Evolutionary conservation across 1,284 basidiomycete genomes (phyloP).

Genomic region (Irpex lacteus): DNA sequence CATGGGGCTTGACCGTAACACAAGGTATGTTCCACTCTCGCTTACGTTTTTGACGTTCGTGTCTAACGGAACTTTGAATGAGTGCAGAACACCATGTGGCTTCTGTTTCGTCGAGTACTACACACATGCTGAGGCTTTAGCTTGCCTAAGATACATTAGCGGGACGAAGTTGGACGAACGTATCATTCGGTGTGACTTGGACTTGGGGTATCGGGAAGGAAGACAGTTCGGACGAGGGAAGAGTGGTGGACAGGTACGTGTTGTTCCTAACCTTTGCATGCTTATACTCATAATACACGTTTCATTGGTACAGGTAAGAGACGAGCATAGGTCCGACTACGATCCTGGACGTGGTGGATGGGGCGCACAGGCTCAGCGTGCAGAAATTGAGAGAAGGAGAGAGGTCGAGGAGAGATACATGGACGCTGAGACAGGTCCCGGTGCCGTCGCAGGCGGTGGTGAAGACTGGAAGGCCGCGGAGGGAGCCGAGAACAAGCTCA

Average conservation of each 20-base stretch:
- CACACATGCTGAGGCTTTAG: constrained; percentile 91
- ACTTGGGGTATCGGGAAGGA: constrained; percentile 97
- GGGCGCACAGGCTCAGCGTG: constrained; percentile 85
- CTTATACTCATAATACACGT: not conserved
- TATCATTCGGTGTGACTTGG: constrained; percentile 96
- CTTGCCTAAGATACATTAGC: constrained; percentile 90
- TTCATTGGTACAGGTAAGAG: constrained; percentile 54
- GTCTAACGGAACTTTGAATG: not conserved
- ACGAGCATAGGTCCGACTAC: constrained; percentile 97
- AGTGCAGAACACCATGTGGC: constrained; percentile 88
- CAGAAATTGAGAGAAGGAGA: constrained; percentile 76
- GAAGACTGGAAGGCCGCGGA: constrained; percentile 77
- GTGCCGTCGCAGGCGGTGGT: constrained; percentile 81
- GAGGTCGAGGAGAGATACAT: constrained; percentile 90
- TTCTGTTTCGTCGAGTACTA: constrained; percentile 99
- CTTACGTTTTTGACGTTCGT: not conserved
- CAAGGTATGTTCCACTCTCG: constrained; percentile 54
- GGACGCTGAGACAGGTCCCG: constrained; percentile 77
- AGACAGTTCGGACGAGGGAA: constrained; percentile 97
- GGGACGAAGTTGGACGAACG: constrained; percentile 99
- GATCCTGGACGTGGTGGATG: constrained; percentile 95
- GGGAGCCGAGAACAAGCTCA: constrained; percentile 39
- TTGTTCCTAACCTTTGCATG: not conserved
- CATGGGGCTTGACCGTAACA: constrained; percentile 97
- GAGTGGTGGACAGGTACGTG: constrained; percentile 88